These are phyloP conservation scores for Blastomyces silverae DNA, from an alignment of 2,329 filamentous ascomycete species.

Conservation along the genomic window DNA sequence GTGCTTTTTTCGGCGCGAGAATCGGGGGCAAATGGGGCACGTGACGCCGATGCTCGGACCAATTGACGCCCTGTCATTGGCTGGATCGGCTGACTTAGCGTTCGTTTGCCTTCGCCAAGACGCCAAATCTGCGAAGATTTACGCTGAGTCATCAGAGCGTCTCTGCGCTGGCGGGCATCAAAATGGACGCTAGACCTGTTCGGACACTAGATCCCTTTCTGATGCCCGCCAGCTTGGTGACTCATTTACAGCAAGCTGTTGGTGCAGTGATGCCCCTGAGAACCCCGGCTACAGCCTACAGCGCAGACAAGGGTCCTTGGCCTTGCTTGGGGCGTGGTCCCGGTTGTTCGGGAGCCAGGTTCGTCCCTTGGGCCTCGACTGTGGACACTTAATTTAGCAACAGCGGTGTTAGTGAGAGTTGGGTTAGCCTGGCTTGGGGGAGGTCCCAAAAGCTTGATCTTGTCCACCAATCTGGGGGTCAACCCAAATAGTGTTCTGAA, in stretches of 20 bases:
- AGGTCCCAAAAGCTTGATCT: neutral
- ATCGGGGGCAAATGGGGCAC: neutral
- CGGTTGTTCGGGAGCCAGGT: too few species aligned
- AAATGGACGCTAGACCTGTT: neutral
- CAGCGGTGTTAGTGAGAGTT: neutral
- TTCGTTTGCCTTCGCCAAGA: neutral
- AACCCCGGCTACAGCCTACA: too few species aligned
- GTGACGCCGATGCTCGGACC: constrained; percentile 8
- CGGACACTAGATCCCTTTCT: neutral
- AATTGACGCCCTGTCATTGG: neutral
- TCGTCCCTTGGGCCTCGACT: neutral
- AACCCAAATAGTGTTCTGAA: too few species aligned
- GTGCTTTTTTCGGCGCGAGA: neutral
- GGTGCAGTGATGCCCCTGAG: neutral
- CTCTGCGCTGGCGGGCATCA: neutral
- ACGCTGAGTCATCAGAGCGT: neutral
- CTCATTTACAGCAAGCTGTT: neutral
- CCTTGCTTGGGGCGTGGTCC: too few species aligned
- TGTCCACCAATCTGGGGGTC: neutral
- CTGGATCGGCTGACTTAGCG: neutral
- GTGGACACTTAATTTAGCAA: constrained; percentile 1
- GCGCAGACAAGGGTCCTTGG: too few species aligned
- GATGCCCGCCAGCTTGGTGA: too few species aligned
- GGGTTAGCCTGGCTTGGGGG: neutral
- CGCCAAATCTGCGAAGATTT: neutral